Evolutionary conservation across 2,329 filamentous ascomycete species (phyloP), one percentile per base, ranked within the genome.

Genomic region (Neofusicoccum ribis): DNA sequence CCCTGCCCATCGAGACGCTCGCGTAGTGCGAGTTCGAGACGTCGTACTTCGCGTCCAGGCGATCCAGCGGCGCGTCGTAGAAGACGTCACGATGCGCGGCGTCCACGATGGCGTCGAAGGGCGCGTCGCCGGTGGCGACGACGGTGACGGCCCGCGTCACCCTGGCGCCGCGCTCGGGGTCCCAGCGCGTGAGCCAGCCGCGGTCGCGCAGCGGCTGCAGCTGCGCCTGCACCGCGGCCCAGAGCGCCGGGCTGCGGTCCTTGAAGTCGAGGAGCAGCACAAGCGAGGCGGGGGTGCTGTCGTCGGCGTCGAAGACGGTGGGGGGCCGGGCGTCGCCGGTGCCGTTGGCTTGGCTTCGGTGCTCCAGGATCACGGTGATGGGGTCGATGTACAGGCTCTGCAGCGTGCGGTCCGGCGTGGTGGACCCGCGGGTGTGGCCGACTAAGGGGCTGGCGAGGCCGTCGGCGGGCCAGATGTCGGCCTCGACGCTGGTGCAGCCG

Each of bases 1-100:
- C 73, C 3, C 74, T 70, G 20, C 74, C 76, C 71, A 91, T 88
- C n/a, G 84, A 83, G 3, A 83, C 82, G 54, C 85, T 88, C 17
- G 89, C 87, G 74, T 90, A 91, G 76, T 87, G 88, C 5, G 87
- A 89, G 73, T 90, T 91, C 27, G 27, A 31, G 27, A 5, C 27
- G 4, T 31, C 27, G 27, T 31, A 31, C 0, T 73, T 73, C 68
- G 80, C 64, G 58, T 77, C 76, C 12, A 85, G 65, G 6, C 68
- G 51, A 34, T 72, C 72, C 1, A 79, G 76, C 1, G 83, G 84
- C 0, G 84, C 83, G 68, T 85, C 84, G 72, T 84, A 85, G 76
- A 86, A 86, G 66, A 86, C 80, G 69, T 85, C 83, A 31, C 27
- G 27, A 5, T 31, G 27, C 27, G 27, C 27, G 1, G 27, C 27